phyloP scores from a whole-genome alignment of 768 basidiomycete genomes.

The Lyophyllum decastes region DNA sequence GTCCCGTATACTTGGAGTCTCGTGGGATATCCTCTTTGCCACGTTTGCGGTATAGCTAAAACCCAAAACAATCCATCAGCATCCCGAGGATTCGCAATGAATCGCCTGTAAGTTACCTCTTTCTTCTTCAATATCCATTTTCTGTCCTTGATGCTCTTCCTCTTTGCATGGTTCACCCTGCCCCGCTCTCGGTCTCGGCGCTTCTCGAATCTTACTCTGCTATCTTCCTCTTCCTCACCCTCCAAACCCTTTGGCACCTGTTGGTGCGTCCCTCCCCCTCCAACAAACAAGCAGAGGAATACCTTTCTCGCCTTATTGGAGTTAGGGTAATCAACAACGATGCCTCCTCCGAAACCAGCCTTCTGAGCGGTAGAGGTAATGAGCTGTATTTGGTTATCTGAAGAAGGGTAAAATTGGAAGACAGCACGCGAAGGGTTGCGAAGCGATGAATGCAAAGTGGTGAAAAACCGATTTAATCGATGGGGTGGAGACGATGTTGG shows the following conservation, averaged over 20 bases:
- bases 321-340: conserved; percentile 97
- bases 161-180: conserved; percentile 63
- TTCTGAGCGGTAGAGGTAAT: conserved; percentile 91
- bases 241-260: conserved; percentile 79
- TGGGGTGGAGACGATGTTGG: conserved; percentile 88
- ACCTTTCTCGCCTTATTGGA: conserved; percentile 95
- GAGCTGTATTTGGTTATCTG: conserved; percentile 95
- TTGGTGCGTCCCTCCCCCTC: conserved; percentile 64
- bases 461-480: conserved; percentile 87
- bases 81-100: neutral
- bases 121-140: conserved; percentile 98
- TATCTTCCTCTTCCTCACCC: conserved; percentile 60
- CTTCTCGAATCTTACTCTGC: conserved; percentile 71
- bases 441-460: conserved; percentile 84
- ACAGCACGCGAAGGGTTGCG: conserved; percentile 85
- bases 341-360: conserved; percentile 95
- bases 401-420: conserved; percentile 94
- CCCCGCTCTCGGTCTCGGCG: conserved; percentile 68
- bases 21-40: conserved; percentile 84
- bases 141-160: conserved; percentile 70
- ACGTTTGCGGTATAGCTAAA: conserved; percentile 77
- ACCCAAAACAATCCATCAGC: conserved; percentile 1
- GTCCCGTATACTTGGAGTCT: conserved; percentile 91
- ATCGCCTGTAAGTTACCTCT: conserved; percentile 56
- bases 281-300: conserved; percentile 91